Evolutionary conservation across 2,329 filamentous ascomycete genomes (phyloP), one percentile per base, ranked within the genome.

Genomic region (Diplodia intermedia): DNA sequence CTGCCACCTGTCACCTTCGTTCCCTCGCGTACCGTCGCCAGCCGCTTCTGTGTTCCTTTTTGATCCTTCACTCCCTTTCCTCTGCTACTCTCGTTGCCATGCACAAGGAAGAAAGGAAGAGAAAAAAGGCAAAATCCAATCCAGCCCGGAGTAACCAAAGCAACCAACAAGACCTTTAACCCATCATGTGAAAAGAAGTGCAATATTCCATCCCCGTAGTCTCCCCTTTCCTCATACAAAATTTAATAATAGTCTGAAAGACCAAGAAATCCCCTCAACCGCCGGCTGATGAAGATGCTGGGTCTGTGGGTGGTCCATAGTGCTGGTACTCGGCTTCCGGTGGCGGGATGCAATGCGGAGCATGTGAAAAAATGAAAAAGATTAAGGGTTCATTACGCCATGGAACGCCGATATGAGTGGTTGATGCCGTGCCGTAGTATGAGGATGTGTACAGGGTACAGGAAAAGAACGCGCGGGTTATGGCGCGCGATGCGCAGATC

Each of bases 401-500:
- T 63, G 31, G 50, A 63, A 63, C 60, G 60, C 60, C 60, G 50
- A 31, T 31, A 63, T 63, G 60, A 52, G 43, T 47, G 60, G 52
- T 56, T 29, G 54, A 56, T 63, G 60, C 60, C 60, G 31, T 52
- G 47, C 60, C 31, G 60, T 63, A 31, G 38, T 49, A 63, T 63
- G 60, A 63, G 43, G 47, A 40, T 63, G 60, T 63, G 47, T 63
- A 63, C 60, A 63, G 47, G 33, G 60, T 52, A 63, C 33, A 52
- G 33, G 36, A 63, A 52, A 52, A 52, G 36, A 49, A 38, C 40
- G 33, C 54, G 52, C 52, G 26, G 26, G 9, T 33, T 47, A 36
- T n/a, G 8, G 29, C 29, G 52, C 54, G 33, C 54, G 6, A 20
- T 56, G 18, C 33, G 33, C 54, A 31, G 15, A 38, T 38, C 31